Evolutionary conservation across 495 filamentous ascomycete genomes (phyloP), one percentile per base, ranked within the genome.

Genomic region (Mycothermus thermophilus): DNA sequence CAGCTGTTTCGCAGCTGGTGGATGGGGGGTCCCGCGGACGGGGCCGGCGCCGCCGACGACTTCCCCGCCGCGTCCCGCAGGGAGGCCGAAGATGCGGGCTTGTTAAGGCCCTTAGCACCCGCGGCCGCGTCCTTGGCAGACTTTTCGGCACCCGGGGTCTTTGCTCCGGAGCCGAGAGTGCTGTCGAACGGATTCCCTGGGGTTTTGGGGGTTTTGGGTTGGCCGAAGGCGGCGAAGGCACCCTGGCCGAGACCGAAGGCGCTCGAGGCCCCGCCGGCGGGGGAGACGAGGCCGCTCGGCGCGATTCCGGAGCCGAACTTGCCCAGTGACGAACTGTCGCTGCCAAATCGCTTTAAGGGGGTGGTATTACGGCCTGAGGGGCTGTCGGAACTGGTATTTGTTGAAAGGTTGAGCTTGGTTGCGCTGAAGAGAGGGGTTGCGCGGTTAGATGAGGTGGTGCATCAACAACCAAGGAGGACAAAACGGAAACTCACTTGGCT

Each of bases 171-270:
- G 42, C 75, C 75, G 32, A 73, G 60, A 30, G 70, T 63, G 39
- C 79, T 68, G 31, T 93, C 88, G 46, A 88, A 77, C 7, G 78
- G 73, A 34, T 78, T 77, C 23, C 83, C 82, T 17, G 84, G 80
- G 5, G 82, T 80, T 65, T 94, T 96, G 13, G 90, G 86, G 1
- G 83, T 82, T 57, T 85, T 88, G 5, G 69, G 63, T 10, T 76
- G 70, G n/a, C 90, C 88, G 59, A 97, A 97, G 4, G 85, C 90
- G 25, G 92, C 90, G 59, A 97, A 97, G 27, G 90, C 90, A 40
- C 90, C 90, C 21, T 83, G 84, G 26, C 90, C 90, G 21, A 97
- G 71, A 35, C 86, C 85, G 53, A 97, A 97, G 32, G 87, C 87
- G 37, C 78, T 85, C 5, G 92, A 92, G 39, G 84, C 90, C 43